Percentiles rank a stretch among this genome's conserved stretches.
Evolutionary conservation across 495 filamentous ascomycete species (phyloP).

Genomic region (Podospora didyma): DNA sequence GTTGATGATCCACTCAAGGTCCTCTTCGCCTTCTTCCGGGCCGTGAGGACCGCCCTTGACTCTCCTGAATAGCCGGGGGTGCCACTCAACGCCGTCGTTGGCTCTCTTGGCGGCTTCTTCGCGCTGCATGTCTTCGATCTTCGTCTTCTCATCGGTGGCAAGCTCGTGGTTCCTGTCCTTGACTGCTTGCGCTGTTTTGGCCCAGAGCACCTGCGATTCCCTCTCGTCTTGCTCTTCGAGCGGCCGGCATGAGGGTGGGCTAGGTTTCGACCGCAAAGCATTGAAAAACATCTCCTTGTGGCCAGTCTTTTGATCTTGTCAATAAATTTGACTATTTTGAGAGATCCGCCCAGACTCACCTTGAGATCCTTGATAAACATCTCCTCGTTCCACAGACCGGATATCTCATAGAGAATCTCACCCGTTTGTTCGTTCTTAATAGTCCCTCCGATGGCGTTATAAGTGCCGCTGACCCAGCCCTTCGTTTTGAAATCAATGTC

Average conservation of each 20-base stretch:
- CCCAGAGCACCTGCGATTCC: slow-evolving; percentile 88
- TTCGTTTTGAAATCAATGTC: slow-evolving; percentile 99
- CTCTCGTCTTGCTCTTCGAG: slow-evolving; percentile 83
- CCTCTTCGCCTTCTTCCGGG: slow-evolving; percentile 75
- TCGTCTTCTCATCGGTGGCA: slow-evolving; percentile 92
- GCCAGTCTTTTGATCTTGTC: slow-evolving; percentile 56
- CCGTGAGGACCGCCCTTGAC: slow-evolving; percentile 70
- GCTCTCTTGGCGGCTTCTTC: slow-evolving; percentile 79
- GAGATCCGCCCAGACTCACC: slow-evolving; percentile 39
- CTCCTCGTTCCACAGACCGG: slow-evolving; percentile 89
- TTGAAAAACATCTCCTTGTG: slow-evolving; percentile 89
- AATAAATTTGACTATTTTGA: not conserved
- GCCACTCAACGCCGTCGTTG: slow-evolving; percentile 85
- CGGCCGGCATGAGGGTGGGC: slow-evolving; percentile 69
- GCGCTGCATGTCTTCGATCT: slow-evolving; percentile 87
- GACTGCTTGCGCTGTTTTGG: slow-evolving; percentile 72
- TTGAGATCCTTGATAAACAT: slow-evolving; percentile 83
- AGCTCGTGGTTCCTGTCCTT: slow-evolving; percentile 78
- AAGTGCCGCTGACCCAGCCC: slow-evolving; percentile 93
- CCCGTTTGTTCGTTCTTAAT: slow-evolving; percentile 89
- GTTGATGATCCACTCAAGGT: slow-evolving; percentile 92
- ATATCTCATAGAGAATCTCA: slow-evolving; percentile 82
- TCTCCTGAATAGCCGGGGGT: slow-evolving; percentile 73
- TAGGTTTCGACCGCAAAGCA: slow-evolving; percentile 69
- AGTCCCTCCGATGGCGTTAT: slow-evolving; percentile 89